Base-by-base conservation (phyloP, 345 rosid species). In the Turritis glabra region DNA sequence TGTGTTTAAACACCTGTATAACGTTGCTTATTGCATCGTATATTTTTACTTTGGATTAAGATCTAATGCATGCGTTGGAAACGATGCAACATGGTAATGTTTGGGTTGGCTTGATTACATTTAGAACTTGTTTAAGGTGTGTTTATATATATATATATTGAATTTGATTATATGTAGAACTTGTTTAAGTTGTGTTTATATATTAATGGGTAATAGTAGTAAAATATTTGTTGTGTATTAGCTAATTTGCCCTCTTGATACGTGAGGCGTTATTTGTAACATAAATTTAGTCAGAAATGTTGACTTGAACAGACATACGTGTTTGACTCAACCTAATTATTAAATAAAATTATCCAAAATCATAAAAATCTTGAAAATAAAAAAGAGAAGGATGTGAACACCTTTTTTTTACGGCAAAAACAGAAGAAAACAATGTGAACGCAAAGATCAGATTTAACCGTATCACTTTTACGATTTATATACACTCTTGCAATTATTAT, bases 261-360 rank as follows among this genome's bases (percentile, higher is more conserved):
- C n/a, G n/a, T n/a, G n/a, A n/a, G n/a, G n/a, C n/a, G n/a, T n/a
- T 35, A 37, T 48, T 17, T 50, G 9, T 35, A 55, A 23, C 74
- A 70, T n/a, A 30, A 22, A 22, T 22, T 55, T 48, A n/a, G 75
- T 71, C 38, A 48, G 59, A 48, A 47, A 23, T 17, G 37, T 71
- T 71, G 75, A 71, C 67, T 71, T 32, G 35, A 48, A 71, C 50
- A 8, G 15, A 59, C 57, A 44, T 30, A 54, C 41, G 55, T 47
- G 56, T 48, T 71, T 60, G 51, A 71, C 57, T 32, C 66, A 30
- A 30, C 25, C 10, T 14, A 41, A 0, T 12, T 55, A 14, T 19
- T 27, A 0, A 56, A 19, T 3, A 19, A 18, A 18, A 18, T 3
- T 53, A 53, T 10, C 10, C 8, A 11, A 58, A 13, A 19, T 3